Percentiles rank a stretch among this genome's conserved stretches.
Evolutionary conservation across 139 green algal species (phyloP).

Genomic region (Chlamydomonas sp.): DNA sequence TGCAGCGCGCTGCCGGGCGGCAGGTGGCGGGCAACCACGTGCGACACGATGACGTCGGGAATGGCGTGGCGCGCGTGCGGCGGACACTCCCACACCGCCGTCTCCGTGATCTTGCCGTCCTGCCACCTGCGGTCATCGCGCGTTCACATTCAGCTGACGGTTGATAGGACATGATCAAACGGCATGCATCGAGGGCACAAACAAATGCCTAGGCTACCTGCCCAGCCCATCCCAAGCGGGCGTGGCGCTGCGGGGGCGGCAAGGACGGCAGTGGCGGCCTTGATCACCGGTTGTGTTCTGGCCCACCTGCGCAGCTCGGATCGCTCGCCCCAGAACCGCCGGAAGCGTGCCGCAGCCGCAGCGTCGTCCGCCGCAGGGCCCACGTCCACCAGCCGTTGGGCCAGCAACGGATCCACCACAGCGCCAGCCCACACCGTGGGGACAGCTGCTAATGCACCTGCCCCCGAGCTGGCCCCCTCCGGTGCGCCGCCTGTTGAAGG

Average conservation of each 20-base stretch:
- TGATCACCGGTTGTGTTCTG: no score
- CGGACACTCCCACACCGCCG: conserved; percentile 76
- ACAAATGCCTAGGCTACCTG: no score
- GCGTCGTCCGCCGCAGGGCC: conserved; percentile 74
- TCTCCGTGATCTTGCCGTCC: conserved; percentile 82
- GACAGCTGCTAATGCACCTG: background rate
- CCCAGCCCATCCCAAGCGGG: no score
- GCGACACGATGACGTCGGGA: conserved; percentile 59
- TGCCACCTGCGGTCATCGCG: conserved; percentile 44
- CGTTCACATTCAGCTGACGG: no score
- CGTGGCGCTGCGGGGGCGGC: no score
- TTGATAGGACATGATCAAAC: no score
- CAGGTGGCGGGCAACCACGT: conserved; percentile 64
- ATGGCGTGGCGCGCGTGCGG: conserved; percentile 63
- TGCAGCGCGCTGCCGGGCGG: conserved; percentile 47
- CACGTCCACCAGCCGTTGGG: conserved; percentile 71
- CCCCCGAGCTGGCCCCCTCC: background rate
- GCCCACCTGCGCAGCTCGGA: conserved; percentile 79
- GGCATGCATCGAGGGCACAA: no score
- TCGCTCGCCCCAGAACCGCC: conserved; percentile 79
- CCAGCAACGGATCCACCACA: conserved; percentile 56
- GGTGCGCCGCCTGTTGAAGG: background rate
- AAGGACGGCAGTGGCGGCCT: no score
- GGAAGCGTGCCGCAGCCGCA: conserved; percentile 65
- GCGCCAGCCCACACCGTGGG: conserved; percentile 12